Base-by-base conservation (phyloP, 2,329 filamentous ascomycete species). In the Hypoxylon sp. region DNA sequence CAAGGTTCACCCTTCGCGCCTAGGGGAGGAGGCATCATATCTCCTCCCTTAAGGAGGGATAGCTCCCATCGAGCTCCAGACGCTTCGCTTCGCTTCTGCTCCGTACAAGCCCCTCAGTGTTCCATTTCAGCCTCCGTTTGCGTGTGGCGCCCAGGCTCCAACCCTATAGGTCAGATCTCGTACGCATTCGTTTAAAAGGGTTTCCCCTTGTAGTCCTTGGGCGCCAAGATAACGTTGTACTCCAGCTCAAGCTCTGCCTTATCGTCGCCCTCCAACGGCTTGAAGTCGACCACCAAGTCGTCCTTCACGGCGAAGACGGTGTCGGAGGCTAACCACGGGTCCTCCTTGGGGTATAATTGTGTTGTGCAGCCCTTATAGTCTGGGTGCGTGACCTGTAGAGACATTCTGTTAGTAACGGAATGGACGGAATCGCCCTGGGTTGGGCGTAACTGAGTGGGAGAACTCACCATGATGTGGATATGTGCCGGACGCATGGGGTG, bases 301-400 rank as follows among this genome's bases (percentile, higher is more conserved):
- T 84, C 80, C 78, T 87, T 87, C 71, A 87, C 85, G 38, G 84
- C 85, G 67, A 85, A 87, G 32, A 85, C 84, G 3, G 81, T 82
- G 71, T 83, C 82, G 19, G 82, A 79, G 38, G 78, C 76, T 25
- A 93, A 83, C 76, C 92, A 92, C 52, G 87, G 85, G 80, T 90
- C 87, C 67, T 87, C 83, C 67, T 85, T 85, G 79, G 93, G 91
- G 77, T 93, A 94, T 58, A 94, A 89, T 79, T 94, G 92, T 0
- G 92, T 93, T 1, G 91, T 91, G 65, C 93, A 72, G 83, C 90
- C 83, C 76, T 89, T 90, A 82, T 91, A 92, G 2, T 89, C 88
- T n/a, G 85, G 84, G 63, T 86, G 85, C 3, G 87, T 87, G 64
- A 85, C 80, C 80, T 81, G 46, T 5, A 21, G 30, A 7, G 6